Evolutionary conservation across 1,284 basidiomycete species (phyloP), one percentile per base, ranked within the genome.

Genomic region (Hymenochaete sp.): DNA sequence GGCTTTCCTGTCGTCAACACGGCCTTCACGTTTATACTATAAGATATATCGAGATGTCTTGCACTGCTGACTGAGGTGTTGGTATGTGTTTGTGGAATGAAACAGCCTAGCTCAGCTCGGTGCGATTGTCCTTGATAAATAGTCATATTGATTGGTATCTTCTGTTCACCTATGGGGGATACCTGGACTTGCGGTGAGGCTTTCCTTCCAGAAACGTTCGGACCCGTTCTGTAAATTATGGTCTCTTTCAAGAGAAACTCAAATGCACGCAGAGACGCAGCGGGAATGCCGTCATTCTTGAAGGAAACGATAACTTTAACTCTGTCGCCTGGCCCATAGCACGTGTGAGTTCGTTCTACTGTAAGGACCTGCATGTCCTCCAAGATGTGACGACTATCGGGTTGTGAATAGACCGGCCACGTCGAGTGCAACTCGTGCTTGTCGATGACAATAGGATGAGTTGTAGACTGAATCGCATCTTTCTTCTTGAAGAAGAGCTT

Each of bases 381-480:
- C 1, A 68, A 59, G 7, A 76, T 64, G n/a, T 75, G 70, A n/a
- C 83, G 79, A 27, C 72, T 73, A 57, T 93, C 87, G 4, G 76
- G 76, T 55, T 85, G 79, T 43, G 79, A 77, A 60, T 92, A 93
- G 35, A 90, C 71, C 0, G 89, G 89, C 90, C 90, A 93, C 2
- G 85, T 82, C 2, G 88, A 85, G 54, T 92, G 88, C 6, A 92
- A 65, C 52, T 93, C 90, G 57, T 93, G 87, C 62, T 93, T 93
- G 67, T 87, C 83, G 55, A 93, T 85, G 50, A 80, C 75, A 42
- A 93, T 79, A 4, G 71, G 65, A 32, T 84, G 74, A 24, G 73
- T 68, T 10, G 77, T 71, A 13, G 78, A 75, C 35, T 76, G 62
- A 66, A 50, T 72, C 62, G 28, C 75, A 67, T 65, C 82, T 75